Percentiles rank a stretch among this genome's conserved stretches.
These are phyloP conservation scores for Vicia sativa DNA, from an alignment of 306 rosid species.

Conservation along the genomic window DNA sequence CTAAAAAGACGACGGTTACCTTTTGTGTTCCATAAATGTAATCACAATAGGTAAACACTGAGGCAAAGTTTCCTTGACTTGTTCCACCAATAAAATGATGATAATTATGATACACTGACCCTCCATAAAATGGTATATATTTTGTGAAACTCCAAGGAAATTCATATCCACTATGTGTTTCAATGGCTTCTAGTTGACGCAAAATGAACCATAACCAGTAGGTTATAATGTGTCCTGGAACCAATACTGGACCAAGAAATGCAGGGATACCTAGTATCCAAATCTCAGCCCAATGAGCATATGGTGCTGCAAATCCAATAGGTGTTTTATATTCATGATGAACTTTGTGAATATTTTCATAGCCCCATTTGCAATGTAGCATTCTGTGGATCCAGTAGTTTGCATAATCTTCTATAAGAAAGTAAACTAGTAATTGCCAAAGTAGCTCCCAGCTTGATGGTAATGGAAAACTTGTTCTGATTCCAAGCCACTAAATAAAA, in stretches of 20 bases:
- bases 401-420: conserved; percentile 75
- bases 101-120: conserved; percentile 72
- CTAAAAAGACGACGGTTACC: conserved; percentile 42
- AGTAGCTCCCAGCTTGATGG: conserved; percentile 81
- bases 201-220: conserved; percentile 87
- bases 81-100: conserved; percentile 81
- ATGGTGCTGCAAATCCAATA: conserved; percentile 73
- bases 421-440: conserved; percentile 62
- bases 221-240: conserved; percentile 80
- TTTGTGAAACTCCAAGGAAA: conserved; percentile 82
- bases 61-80: conserved; percentile 79
- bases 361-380: conserved; percentile 77
- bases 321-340: conserved; percentile 90
- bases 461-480: conserved; percentile 68
- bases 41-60: conserved; percentile 83
- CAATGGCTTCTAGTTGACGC: conserved; percentile 82
- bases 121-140: conserved; percentile 82
- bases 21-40: conserved; percentile 79
- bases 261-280: conserved; percentile 75
- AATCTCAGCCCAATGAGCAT: conserved; percentile 92
- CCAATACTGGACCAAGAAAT: conserved; percentile 78
- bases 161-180: conserved; percentile 83
- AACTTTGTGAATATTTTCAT: conserved; percentile 73
- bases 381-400: conserved; percentile 82
- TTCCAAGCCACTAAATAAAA: conserved; percentile 63